Evolutionary conservation across 495 filamentous ascomycete genomes (phyloP).

Genomic region (Aspergillus wentii): DNA sequence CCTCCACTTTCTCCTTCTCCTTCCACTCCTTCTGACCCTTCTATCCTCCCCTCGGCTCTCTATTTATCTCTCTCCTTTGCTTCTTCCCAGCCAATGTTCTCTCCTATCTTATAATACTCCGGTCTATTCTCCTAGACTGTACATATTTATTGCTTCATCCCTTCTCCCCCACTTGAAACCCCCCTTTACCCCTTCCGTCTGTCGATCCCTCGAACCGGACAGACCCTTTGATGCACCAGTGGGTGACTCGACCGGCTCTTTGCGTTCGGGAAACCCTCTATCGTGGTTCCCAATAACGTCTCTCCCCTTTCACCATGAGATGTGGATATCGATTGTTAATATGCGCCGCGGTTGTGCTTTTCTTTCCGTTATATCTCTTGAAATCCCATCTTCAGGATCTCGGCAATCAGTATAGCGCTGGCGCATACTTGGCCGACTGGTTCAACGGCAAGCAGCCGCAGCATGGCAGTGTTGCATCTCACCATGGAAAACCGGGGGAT

Average conservation of each 20-base stretch:
- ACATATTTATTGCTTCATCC: too few species aligned
- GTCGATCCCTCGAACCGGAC: too few species aligned
- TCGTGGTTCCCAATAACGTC: slow-evolving; percentile 1
- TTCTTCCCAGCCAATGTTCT: too few species aligned
- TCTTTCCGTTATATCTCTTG: slow-evolving; percentile 32
- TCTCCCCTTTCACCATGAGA: slow-evolving; percentile 29
- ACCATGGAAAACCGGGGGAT: slow-evolving; percentile 19
- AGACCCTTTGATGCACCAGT: background rate
- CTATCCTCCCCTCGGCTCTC: background rate
- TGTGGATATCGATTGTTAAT: slow-evolving; percentile 30
- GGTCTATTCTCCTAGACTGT: too few species aligned
- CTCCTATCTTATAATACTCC: too few species aligned
- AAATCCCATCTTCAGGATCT: slow-evolving; percentile 34
- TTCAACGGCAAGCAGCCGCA: slow-evolving; percentile 15
- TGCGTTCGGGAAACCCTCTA: too few species aligned
- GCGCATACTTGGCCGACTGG: slow-evolving; percentile 35
- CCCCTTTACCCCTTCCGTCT: too few species aligned
- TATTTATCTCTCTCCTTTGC: background rate
- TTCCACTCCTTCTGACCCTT: background rate
- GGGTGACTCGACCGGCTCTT: too few species aligned
- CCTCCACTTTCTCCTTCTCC: too few species aligned
- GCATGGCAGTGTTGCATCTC: slow-evolving; percentile 2
- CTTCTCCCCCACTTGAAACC: too few species aligned
- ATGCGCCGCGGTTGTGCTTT: slow-evolving; percentile 22
- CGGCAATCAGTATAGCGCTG: slow-evolving; percentile 40